Evolutionary conservation across 345 rosid genomes (phyloP), one percentile per base, ranked within the genome.

Genomic region (Melaleuca quinquenervia): DNA sequence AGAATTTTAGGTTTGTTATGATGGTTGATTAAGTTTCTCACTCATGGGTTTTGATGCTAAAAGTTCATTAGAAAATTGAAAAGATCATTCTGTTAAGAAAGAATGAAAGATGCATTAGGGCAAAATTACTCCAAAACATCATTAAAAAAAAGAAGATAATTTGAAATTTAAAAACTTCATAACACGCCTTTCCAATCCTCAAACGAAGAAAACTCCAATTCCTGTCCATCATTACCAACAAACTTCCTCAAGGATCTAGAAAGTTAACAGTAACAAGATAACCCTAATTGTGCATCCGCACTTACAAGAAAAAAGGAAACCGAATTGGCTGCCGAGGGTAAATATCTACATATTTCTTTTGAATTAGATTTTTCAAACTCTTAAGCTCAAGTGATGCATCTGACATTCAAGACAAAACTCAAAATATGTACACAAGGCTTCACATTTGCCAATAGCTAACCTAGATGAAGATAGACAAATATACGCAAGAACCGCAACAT

Each of bases 71-170:
- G 6, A 70, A 70, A 70, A 36, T 70, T 32, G 13, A 21, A 32
- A 21, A 36, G 48, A 70, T 9, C 24, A 18, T 32, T 70, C 7
- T 70, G 78, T 70, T 3, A 36, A 18, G 13, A 64, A 32, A 64
- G 76, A 32, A 36, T 1, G 24, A 18, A 70, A 70, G 48, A 70
- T 18, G 9, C 7, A 8, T 2, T 3, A 70, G 7, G 78, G 48
- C 78, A 24, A 70, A 70, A 70, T 24, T 5, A 70, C 12, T 18
- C 48, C 48, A 32, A 11, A 56, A 26, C 6, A 27, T 6, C 1
- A 60, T 13, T 0, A 14, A 15, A 64, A 29, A 15, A 1, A 32
- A 0, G 0, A 24, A 70, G 32, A 32, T 2, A 36, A 32, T 36
- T 70, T 70, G 26, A 70, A 70, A 24, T 5, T 20, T 26, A 70